Evolutionary conservation across 2,329 filamentous ascomycete genomes (phyloP).

Genomic region (Ascocoryne sarcoides): DNA sequence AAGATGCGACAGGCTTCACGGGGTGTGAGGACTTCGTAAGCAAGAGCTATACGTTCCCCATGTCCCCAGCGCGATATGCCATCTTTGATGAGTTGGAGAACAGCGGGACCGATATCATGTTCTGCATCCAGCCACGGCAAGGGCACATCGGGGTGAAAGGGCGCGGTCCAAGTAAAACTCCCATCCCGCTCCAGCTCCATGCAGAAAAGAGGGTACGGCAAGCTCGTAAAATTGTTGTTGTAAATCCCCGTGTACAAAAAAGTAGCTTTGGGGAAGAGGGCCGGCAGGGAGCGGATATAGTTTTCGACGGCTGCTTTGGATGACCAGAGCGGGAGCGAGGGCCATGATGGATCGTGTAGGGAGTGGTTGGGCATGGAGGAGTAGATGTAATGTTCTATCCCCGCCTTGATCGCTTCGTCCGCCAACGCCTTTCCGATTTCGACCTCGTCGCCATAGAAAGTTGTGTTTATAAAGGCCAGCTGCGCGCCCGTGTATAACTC

Average conservation of each 20-base stretch:
- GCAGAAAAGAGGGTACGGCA: conserved; percentile 88
- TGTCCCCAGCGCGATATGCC: conserved; percentile 72
- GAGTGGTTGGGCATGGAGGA: conserved; percentile 96
- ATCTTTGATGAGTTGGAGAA: conserved; percentile 93
- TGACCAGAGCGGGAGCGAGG: conserved; percentile 80
- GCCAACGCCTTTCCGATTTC: conserved; percentile 82
- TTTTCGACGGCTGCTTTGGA: conserved; percentile 90
- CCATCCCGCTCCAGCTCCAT: conserved; percentile 82
- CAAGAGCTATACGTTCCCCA: conserved; percentile 69
- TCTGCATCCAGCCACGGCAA: conserved; percentile 95
- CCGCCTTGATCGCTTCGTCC: conserved; percentile 76
- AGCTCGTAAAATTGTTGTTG: conserved; percentile 97
- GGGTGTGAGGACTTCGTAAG: conserved; percentile 83
- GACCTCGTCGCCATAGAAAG: conserved; percentile 91
- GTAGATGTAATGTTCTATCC: conserved; percentile 88
- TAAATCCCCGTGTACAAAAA: conserved; percentile 97
- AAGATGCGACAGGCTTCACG: conserved; percentile 75
- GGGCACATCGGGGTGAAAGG: conserved; percentile 81
- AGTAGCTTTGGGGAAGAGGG: conserved; percentile 63
- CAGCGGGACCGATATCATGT: conserved; percentile 86
- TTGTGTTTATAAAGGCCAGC: conserved; percentile 95
- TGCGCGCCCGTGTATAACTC: conserved; percentile 77
- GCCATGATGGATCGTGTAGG: conserved; percentile 60
- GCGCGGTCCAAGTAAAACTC: conserved; percentile 86
- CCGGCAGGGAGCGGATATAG: conserved; percentile 65